Evolutionary conservation across 1,139 yeast species (phyloP).

Genomic region (Candida frijolesensis): DNA sequence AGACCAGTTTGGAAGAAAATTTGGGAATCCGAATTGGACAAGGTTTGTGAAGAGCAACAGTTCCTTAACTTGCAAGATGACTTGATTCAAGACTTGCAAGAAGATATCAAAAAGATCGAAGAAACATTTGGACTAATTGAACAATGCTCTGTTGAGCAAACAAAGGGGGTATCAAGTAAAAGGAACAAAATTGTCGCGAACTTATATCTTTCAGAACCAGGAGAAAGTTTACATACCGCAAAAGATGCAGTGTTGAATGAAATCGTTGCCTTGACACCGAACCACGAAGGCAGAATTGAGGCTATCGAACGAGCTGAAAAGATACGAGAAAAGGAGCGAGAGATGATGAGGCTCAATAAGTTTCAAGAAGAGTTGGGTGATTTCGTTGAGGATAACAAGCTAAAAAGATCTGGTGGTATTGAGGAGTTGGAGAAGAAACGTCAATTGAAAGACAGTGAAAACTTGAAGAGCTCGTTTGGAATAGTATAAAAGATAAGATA

Average conservation of each 20-base stretch:
- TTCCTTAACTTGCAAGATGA: constrained; percentile 89
- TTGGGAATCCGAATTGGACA: constrained; percentile 91
- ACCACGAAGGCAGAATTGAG: constrained; percentile 81
- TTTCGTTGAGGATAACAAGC: constrained; percentile 74
- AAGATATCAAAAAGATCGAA: constrained; percentile 75
- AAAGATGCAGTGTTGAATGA: constrained; percentile 82
- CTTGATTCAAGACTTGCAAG: constrained; percentile 73
- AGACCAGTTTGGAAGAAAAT: constrained; percentile 86
- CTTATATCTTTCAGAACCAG: constrained; percentile 62
- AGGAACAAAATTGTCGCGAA: constrained; percentile 43
- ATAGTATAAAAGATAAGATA: constrained; percentile 19
- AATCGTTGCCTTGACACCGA: constrained; percentile 76
- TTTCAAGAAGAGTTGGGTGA: constrained; percentile 88
- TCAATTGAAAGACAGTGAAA: constrained; percentile 66
- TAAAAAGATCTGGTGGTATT: constrained; percentile 85
- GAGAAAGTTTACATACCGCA: constrained; percentile 61
- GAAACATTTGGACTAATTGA: constrained; percentile 84
- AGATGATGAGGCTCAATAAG: constrained; percentile 56
- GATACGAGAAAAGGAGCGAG: constrained; percentile 71
- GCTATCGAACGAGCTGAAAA: constrained; percentile 90
- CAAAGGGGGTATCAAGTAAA: constrained; percentile 37
- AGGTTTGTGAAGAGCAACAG: constrained; percentile 92
- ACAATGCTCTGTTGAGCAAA: constrained; percentile 80
- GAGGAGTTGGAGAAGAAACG: constrained; percentile 80
- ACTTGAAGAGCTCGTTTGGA: constrained; percentile 53